A percentile compares a stretch with the other conserved stretches of the same genome.
Evolutionary conservation across 768 basidiomycete genomes (phyloP).

Genomic region (Pulveroboletus sp.): DNA sequence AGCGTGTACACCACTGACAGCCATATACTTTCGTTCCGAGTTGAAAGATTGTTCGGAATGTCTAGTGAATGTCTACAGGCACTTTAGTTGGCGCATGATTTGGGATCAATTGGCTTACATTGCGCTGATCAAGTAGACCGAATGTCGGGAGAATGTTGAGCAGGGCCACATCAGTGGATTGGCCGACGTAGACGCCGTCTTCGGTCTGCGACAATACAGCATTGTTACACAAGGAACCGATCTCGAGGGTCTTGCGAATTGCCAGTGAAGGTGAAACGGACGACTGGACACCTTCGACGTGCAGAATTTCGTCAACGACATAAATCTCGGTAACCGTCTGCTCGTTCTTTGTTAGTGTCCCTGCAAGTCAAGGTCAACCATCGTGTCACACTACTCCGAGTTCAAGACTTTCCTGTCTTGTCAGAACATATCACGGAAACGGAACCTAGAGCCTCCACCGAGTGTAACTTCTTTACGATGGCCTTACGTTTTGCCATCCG

Average conservation of each 20-base stretch:
- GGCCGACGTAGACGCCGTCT: constrained; percentile 73
- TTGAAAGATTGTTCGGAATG: constrained; percentile 84
- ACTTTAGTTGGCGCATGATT: constrained; percentile 3
- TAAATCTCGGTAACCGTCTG: constrained; percentile 91
- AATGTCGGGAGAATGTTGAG: constrained; percentile 73
- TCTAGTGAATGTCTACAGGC: constrained; percentile 57
- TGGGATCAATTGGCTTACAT: constrained; percentile 40
- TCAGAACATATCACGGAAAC: constrained; percentile 98
- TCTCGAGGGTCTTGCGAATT: constrained; percentile 66
- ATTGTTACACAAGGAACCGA: constrained; percentile 90
- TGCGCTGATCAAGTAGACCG: constrained; percentile 62
- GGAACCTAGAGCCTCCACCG: constrained; percentile 89
- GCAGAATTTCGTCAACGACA: constrained; percentile 74
- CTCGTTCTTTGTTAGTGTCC: constrained; percentile 93
- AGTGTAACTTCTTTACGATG: constrained; percentile 95
- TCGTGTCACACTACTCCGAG: background rate
- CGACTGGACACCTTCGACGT: constrained; percentile 48
- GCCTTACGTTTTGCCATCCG: constrained; percentile 93
- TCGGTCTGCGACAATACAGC: constrained; percentile 61
- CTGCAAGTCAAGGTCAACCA: constrained; percentile 29
- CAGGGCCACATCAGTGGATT: constrained; percentile 90
- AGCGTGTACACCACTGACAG: constrained; percentile 69
- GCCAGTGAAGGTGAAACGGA: constrained; percentile 55
- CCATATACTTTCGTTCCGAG: constrained; percentile 94
- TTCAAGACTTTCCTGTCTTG: constrained; percentile 68